Conservation (phyloP, 2,329 filamentous ascomycete genomes). For the Colletotrichum sp. region DNA sequence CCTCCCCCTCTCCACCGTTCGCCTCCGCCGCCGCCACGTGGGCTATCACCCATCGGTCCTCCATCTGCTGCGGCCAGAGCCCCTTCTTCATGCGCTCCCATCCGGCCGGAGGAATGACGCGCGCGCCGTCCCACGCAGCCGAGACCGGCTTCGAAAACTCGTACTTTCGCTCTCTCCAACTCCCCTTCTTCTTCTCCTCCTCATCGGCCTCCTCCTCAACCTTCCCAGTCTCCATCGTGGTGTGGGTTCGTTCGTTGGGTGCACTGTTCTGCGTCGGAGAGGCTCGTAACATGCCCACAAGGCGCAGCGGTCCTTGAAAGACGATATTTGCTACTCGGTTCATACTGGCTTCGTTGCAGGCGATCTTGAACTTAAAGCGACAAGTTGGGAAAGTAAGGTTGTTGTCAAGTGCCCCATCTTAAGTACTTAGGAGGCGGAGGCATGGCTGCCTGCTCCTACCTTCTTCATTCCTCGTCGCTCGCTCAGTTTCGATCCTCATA, state of each 20-base stretch:
- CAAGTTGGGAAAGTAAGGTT: not conserved
- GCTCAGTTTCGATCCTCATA: not conserved
- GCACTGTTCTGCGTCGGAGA: not conserved
- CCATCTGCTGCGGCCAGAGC: not conserved
- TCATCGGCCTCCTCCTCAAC: not conserved
- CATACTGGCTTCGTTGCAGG: not conserved
- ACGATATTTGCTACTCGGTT: not conserved
- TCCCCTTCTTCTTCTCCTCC: not conserved
- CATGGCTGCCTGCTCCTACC: not conserved
- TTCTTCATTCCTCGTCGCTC: not conserved
- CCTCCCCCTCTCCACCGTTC: not conserved
- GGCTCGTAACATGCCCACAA: not conserved
- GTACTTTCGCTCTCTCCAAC: not conserved
- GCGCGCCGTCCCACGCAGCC: not conserved
- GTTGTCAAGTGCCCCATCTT: not conserved
- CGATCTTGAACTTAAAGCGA: not conserved
- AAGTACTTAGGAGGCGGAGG: not conserved
- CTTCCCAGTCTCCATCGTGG: not conserved
- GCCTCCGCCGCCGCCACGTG: not conserved
- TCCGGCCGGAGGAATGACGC: not conserved
- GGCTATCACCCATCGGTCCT: not conserved
- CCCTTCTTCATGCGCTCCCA: constrained; percentile 7
- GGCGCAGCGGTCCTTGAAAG: not conserved
- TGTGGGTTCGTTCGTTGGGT: not conserved
- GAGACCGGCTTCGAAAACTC: not conserved